Percentiles rank a stretch among this genome's conserved stretches.
Conservation (phyloP, 2,329 filamentous ascomycete species). For the Alternaria angustiovoidea region DNA sequence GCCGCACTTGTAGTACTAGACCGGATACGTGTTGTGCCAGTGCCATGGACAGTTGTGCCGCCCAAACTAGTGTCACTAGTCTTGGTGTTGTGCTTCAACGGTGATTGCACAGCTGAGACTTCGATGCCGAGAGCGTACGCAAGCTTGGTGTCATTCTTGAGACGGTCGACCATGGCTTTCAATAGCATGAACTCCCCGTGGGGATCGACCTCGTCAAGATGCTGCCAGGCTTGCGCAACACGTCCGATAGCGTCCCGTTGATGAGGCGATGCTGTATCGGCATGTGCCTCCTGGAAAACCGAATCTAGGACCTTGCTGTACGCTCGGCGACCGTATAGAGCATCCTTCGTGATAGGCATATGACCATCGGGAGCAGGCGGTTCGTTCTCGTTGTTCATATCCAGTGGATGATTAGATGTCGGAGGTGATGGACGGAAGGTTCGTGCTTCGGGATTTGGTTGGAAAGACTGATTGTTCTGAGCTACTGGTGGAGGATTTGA, state of each 20-base stretch:
- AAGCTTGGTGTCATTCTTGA: conserved; percentile 75
- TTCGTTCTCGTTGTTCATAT: conserved; percentile 68
- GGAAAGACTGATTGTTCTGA: conserved; percentile 33
- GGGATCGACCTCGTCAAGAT: conserved; percentile 85
- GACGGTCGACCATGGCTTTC: conserved; percentile 75
- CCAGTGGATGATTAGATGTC: conserved; percentile 38
- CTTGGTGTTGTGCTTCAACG: conserved; percentile 42
- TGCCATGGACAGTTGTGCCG: conserved; percentile 47
- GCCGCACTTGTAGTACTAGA: conserved; percentile 37
- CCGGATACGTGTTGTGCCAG: conserved; percentile 43
- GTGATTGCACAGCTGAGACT: conserved; percentile 37
- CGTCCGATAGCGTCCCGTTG: conserved; percentile 86
- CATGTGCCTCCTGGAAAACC: conserved; percentile 82
- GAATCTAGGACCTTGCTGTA: conserved; percentile 85
- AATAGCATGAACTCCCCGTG: conserved; percentile 89
- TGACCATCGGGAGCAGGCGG: conserved; percentile 62
- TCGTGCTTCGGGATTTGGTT: conserved; percentile 48
- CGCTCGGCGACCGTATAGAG: conserved; percentile 78
- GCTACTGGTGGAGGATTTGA: conserved; percentile 39
- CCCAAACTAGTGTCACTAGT: conserved; percentile 43
- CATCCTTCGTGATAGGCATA: conserved; percentile 72
- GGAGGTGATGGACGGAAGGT: conserved; percentile 50
- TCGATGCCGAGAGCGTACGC: conserved; percentile 54
- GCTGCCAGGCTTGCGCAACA: conserved; percentile 84
- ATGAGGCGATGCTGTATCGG: conserved; percentile 73